Percentiles rank a stretch among this genome's conserved stretches.
These are phyloP conservation scores for Craspedostauros australis DNA, from an alignment of 108 stramenopile genomes.

Conservation along the genomic window DNA sequence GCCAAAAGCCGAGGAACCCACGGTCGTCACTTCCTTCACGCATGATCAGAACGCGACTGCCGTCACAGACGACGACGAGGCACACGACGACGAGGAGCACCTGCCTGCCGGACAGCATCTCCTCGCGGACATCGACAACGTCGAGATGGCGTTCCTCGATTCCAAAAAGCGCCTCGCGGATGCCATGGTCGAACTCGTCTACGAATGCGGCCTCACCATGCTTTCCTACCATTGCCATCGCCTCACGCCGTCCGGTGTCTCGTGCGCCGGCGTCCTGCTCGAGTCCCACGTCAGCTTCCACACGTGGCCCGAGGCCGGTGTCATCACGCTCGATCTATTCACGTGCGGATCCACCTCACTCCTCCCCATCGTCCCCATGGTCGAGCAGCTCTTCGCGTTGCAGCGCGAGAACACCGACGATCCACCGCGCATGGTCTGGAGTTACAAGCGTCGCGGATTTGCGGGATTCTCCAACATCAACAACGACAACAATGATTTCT, in stretches of 20 bases:
- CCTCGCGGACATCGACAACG: conserved; percentile 58
- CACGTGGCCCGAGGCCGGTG: conserved; percentile 69
- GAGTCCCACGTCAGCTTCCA: conserved; percentile 69
- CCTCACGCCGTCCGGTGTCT: conserved; percentile 49
- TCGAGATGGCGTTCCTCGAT: conserved; percentile 52
- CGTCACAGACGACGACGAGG: conserved; percentile 10
- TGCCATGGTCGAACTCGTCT: conserved; percentile 58
- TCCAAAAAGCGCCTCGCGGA: conserved; percentile 53
- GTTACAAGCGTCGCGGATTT: conserved; percentile 60
- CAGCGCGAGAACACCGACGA: conserved; percentile 18
- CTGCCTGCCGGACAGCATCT: conserved; percentile 69
- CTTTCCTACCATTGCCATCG: conserved; percentile 76
- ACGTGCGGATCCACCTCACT: conserved; percentile 53
- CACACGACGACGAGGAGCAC: conserved; percentile 34
- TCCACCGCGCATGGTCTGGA: conserved; percentile 34
- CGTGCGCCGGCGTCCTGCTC: conserved; percentile 55
- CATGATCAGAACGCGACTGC: no score
- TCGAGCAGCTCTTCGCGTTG: conserved; percentile 51
- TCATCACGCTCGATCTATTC: conserved; percentile 65
- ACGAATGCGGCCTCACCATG: conserved; percentile 48
- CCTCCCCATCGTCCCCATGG: conserved; percentile 31
- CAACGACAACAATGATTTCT: conserved; percentile 36
- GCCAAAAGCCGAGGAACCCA: no score
- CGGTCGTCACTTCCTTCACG: no score
- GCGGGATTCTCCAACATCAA: conserved; percentile 26